These are phyloP conservation scores for Xenoacremonium recifei DNA, from an alignment of 2,329 filamentous ascomycete genomes.

Conservation along the genomic window DNA sequence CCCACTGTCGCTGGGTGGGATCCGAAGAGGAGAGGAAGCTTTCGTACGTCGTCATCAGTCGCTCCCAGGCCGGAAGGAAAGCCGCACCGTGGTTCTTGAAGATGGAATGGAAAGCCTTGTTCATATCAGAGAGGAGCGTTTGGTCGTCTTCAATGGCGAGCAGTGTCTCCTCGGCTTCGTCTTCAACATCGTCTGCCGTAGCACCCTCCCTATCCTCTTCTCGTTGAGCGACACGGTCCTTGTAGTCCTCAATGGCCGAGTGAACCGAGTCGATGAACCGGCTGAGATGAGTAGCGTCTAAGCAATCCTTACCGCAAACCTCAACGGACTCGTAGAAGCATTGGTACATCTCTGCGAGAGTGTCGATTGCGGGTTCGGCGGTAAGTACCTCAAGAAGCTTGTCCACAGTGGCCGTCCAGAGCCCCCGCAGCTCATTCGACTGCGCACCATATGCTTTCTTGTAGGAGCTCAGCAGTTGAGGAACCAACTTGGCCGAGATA, in stretches of 20 bases:
- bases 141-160: conserved; percentile 97
- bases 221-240: conserved; percentile 77
- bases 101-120: conserved; percentile 98
- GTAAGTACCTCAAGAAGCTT: conserved; percentile 92
- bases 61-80: conserved; percentile 88
- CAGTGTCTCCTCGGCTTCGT: conserved; percentile 81
- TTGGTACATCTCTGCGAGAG: conserved; percentile 97
- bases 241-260: conserved; percentile 89
- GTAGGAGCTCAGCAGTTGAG: conserved; percentile 88
- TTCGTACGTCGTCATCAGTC: conserved; percentile 80
- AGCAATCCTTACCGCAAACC: conserved; percentile 81
- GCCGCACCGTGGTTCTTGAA: conserved; percentile 91
- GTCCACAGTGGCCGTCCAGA: conserved; percentile 84
- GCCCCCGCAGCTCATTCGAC: conserved; percentile 73
- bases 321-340: conserved; percentile 99
- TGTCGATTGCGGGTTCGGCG: conserved; percentile 93
- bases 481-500: conserved; percentile 91
- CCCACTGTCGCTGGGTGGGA: conserved; percentile 94
- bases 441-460: conserved; percentile 85
- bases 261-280: conserved; percentile 84
- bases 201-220: conserved; percentile 73
- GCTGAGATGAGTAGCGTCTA: conserved; percentile 76
- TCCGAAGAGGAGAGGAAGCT: conserved; percentile 78
- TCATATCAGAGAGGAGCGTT: conserved; percentile 96
- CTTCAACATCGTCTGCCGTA: conserved; percentile 84